Base-by-base conservation (phyloP, 805 yeast species). In the Komagataella pastoris region DNA sequence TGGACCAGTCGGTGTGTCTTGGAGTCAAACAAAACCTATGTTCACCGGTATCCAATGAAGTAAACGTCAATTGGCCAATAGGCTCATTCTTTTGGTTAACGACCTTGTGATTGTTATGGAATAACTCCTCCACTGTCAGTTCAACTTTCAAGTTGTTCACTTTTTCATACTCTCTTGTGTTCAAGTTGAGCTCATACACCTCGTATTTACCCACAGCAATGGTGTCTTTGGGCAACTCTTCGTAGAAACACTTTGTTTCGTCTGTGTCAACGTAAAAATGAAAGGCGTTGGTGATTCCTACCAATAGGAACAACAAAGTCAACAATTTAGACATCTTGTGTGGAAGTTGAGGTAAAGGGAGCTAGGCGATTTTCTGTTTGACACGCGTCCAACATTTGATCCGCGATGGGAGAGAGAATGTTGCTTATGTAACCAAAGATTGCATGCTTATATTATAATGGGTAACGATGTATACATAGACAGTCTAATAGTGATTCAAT, bases 221-320 rank as follows among this genome's bases (percentile, higher is more conserved):
- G n/a, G 95, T 80, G 58, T 82, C 85, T 56, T 75, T 73, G 17
- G 87, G 81, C 54, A 91, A 72, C 54, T 85, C 95, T 62, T 90
- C 93, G 60, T 70, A 84, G 65, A 91, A 91, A 67, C 98, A 93
- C 58, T 80, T 80, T 47, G 80, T 75, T 57, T 85, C 85, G 36
- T 83, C 89, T 1, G 90, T 83, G 10, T 79, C 79, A 51, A 88
- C 70, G 65, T 88, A 90, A 65, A 88, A 81, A 65, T 93, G 96
- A 54, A 90, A 71, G 0, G 80, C 88, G 49, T 61, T 58, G 24
- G 40, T 12, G n/a, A 30, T 30, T 30, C 40, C 40, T 5, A 30
- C 40, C 40, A 30, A 30, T 14, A 30, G 40, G 14, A 30, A 30
- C 40, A 30, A 30, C 14, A 30, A 30, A 14, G 40, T 30, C 40